Evolutionary conservation across 805 yeast species (phyloP), one percentile per base, ranked within the genome.

Genomic region (Candida railenensis): DNA sequence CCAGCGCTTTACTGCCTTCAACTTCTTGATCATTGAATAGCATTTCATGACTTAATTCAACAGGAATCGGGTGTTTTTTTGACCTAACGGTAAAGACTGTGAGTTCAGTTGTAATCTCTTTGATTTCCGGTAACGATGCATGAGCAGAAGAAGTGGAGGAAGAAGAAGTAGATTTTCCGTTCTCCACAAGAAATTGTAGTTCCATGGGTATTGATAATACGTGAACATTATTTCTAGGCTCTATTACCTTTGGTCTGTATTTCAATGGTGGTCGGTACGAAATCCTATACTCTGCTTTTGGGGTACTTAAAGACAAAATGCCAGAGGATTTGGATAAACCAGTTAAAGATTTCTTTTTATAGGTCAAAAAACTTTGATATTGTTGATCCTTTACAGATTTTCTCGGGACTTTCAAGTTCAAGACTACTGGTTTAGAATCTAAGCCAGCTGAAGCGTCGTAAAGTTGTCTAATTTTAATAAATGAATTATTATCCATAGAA

Each of bases 21-120:
- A 65, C 61, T 25, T 64, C 65, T 19, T 63, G 62, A 38, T 68
- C 72, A 14, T 55, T 51, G 50, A 69, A 67, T 46, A 69, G 66
- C 65, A 69, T 62, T 21, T 69, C 74, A 45, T 67, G 73, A 47
- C 62, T 65, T 49, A 72, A 53, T 37, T 71, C 75, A 4, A 72
- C 56, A 1, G 77, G 77, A 14, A 72, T 65, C 7, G 52, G 59
- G 43, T 69, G 58, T 42, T 67, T 69, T 19, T 55, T 56, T 2
- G 75, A 64, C 28, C 66, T 48, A 11, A 68, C 55, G 2, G 75
- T 67, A n/a, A 64, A 58, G 3, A 55, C 69, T 20, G 67, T 65
- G 44, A 72, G 54, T 42, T 72, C 76, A 12, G 65, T 54, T n/a
- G 56, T 51, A 7, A 70, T 39, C 3, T 57, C 52, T 49, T 67